Evolutionary conservation across 2,329 filamentous ascomycete species (phyloP).

Genomic region (Botrytis fabae): DNA sequence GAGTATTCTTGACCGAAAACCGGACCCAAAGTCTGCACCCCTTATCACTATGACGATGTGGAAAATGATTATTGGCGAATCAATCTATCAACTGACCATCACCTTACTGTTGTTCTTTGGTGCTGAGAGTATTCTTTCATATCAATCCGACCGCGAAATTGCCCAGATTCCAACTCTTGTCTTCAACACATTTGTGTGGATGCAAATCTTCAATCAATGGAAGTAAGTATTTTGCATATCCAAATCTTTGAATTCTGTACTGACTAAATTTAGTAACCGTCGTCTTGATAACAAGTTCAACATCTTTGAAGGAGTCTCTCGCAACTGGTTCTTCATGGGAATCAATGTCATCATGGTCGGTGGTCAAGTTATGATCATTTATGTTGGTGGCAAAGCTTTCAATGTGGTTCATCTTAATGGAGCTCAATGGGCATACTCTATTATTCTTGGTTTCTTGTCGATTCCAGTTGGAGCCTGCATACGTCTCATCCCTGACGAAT

Average conservation of each 20-base stretch:
- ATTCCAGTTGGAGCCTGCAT: constrained; percentile 81
- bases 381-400: constrained; percentile 80
- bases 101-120: constrained; percentile 84
- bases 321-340: constrained; percentile 84
- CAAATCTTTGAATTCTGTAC: constrained; percentile 4
- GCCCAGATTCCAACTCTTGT: constrained; percentile 73
- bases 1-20: constrained; percentile 69
- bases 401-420: constrained; percentile 59
- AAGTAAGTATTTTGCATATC: constrained; percentile 61
- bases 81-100: constrained; percentile 79
- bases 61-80: constrained; percentile 98
- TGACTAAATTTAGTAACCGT: constrained; percentile 63
- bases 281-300: constrained; percentile 94
- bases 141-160: constrained; percentile 49
- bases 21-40: constrained; percentile 70
- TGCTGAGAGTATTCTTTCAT: constrained; percentile 59
- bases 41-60: constrained; percentile 91
- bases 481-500: constrained; percentile 74
- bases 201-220: constrained; percentile 99
- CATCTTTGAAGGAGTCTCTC: constrained; percentile 83
- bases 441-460: constrained; percentile 81
- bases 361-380: constrained; percentile 87
- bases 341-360: constrained; percentile 88
- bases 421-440: constrained; percentile 84
- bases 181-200: constrained; percentile 99